phyloP scores from a whole-genome alignment of 139 green algal species.

The Coelastrella sp. region DNA sequence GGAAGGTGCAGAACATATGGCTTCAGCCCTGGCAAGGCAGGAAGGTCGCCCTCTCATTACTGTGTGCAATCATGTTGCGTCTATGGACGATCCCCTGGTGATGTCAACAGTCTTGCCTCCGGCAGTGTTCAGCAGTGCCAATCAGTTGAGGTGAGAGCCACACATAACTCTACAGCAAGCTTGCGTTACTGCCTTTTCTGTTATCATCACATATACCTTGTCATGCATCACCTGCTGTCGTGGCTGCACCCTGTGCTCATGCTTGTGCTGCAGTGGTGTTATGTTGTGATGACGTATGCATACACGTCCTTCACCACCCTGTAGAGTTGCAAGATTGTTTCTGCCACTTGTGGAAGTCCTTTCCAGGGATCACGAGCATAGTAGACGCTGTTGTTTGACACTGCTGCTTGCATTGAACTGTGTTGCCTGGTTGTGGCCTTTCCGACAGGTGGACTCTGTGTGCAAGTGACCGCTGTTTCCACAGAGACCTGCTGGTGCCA shows the following conservation, averaged over 20 bases:
- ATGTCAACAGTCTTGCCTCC: constrained; percentile 77
- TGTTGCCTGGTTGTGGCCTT: neutral
- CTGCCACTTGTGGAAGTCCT: too few relatives aligned
- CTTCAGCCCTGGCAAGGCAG: constrained; percentile 60
- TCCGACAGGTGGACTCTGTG: constrained; percentile 89
- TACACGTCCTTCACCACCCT: too few relatives aligned
- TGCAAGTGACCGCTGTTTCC: constrained; percentile 93
- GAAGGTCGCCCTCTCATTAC: constrained; percentile 79
- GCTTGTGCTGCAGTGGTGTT: too few relatives aligned
- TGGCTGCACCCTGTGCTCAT: too few relatives aligned
- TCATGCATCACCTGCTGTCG: neutral
- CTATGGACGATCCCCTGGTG: constrained; percentile 92
- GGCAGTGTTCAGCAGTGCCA: constrained; percentile 54
- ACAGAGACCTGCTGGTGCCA: constrained; percentile 58
- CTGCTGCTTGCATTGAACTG: too few relatives aligned
- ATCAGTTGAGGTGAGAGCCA: constrained; percentile 63
- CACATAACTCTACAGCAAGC: too few relatives aligned
- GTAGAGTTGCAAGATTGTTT: too few relatives aligned
- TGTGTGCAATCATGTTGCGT: constrained; percentile 90
- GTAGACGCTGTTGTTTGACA: too few relatives aligned
- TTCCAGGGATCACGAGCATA: too few relatives aligned
- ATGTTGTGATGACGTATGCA: too few relatives aligned
- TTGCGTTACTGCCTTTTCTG: too few relatives aligned
- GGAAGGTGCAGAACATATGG: constrained; percentile 61
- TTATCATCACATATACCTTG: too few relatives aligned